Base-by-base conservation (phyloP, 1,139 yeast genomes). In the Pichia sp. region DNA sequence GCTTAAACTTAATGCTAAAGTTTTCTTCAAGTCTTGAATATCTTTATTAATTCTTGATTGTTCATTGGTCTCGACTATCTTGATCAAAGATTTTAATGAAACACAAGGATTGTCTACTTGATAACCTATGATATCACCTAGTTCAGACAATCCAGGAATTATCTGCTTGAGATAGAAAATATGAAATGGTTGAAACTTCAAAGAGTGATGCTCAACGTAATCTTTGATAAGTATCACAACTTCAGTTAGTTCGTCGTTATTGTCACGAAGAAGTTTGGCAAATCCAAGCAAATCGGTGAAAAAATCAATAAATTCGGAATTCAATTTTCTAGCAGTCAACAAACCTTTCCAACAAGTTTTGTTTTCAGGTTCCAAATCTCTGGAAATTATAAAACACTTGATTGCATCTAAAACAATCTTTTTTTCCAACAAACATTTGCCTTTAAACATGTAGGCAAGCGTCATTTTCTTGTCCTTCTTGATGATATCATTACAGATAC, bases 301-400 rank as follows among this genome's bases (percentile, higher is more conserved):
- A 52, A 81, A 75, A 11, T 65, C 57, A 9, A 60, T 57, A 55
- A 65, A 72, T 45, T 78, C 71, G 11, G 64, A 54, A n/a, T 57
- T 57, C 5, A 59, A 56, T 45, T 65, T 67, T 3, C 67, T 67
- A 1, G 75, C 56, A 11, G 66, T 56, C 50, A 79, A 64, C 49
- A 81, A 70, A 0, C 97, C 97, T 59, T 85, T 87, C 95, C 95
- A 88, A 0, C 92, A 95, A 29, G 75, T 61, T 1, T 79, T 51
- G 45, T 80, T 77, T 1, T 67, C 66, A 0, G 81, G 77, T 34
- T 82, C 77, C 2, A 81, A 44, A 3, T 62, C 57, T 2, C 77
- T 72, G 0, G 96, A 96, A 38, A 60, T 62, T 2, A 33, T 27
- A 31, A 42, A 48, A 29, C 34, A 33, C 32, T 58, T 56, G 2